A percentile compares a stretch with the other conserved stretches of the same genome.
Evolutionary conservation across 1,139 yeast species (phyloP).

Genomic region (Kodamaea alishanica): DNA sequence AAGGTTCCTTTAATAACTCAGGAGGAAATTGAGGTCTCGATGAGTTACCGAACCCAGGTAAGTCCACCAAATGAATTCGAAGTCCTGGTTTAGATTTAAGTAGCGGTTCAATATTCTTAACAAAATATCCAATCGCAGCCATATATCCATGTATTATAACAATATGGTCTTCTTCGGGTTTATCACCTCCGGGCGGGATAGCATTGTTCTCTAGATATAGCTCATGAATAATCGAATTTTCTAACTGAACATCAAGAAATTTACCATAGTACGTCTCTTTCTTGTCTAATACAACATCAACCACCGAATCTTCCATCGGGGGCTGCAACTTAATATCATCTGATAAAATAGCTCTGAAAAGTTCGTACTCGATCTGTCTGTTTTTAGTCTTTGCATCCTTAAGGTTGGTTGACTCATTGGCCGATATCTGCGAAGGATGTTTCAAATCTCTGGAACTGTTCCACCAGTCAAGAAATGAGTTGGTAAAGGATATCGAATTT

Average conservation of each 20-base stretch:
- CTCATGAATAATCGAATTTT: slow-evolving; percentile 35
- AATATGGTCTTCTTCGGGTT: slow-evolving; percentile 19
- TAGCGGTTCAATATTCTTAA: slow-evolving; percentile 36
- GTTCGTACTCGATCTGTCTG: slow-evolving; percentile 32
- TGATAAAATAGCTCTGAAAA: slow-evolving; percentile 34
- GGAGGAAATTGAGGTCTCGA: slow-evolving; percentile 40
- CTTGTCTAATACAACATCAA: neutral
- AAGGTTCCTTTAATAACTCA: slow-evolving; percentile 24
- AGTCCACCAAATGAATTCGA: slow-evolving; percentile 34
- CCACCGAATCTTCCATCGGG: neutral
- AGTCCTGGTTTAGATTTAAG: slow-evolving; percentile 32
- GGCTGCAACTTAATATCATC: slow-evolving; percentile 25
- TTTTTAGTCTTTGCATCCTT: slow-evolving; percentile 25
- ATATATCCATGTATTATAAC: slow-evolving; percentile 45
- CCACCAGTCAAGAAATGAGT: slow-evolving; percentile 44
- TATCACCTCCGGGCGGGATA: slow-evolving; percentile 7
- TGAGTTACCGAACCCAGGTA: slow-evolving; percentile 47
- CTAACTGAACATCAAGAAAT: slow-evolving; percentile 32
- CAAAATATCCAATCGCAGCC: slow-evolving; percentile 46
- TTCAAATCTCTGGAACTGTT: slow-evolving; percentile 24
- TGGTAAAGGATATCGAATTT: slow-evolving; percentile 25
- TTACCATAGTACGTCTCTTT: slow-evolving; percentile 15
- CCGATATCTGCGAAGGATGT: slow-evolving; percentile 17
- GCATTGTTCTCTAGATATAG: slow-evolving; percentile 30
- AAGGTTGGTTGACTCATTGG: slow-evolving; percentile 8